These are phyloP conservation scores for Malus sieversii DNA, from an alignment of 306 rosid species.

Conservation along the genomic window DNA sequence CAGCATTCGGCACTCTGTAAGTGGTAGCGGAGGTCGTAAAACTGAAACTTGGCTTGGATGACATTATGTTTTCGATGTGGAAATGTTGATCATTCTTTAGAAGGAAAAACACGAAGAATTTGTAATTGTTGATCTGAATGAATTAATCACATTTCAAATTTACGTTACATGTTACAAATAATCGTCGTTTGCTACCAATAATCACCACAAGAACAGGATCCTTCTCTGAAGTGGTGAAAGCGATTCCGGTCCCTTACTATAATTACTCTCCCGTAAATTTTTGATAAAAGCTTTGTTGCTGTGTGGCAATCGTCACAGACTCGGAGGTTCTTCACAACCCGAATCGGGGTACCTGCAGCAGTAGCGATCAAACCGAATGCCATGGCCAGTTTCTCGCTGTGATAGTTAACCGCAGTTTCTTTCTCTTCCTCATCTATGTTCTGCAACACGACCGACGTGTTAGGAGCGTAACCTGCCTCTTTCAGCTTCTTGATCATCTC, in stretches of 20 bases:
- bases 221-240: slow-evolving; percentile 59
- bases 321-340: slow-evolving; percentile 57
- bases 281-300: slow-evolving; percentile 54
- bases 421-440: slow-evolving; percentile 52
- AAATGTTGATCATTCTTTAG: background rate
- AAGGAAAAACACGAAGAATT: background rate
- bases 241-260: slow-evolving; percentile 59
- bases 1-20: slow-evolving; percentile 86
- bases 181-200: slow-evolving; percentile 24
- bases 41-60: slow-evolving; percentile 96
- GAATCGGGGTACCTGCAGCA: slow-evolving; percentile 39
- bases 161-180: background rate
- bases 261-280: slow-evolving; percentile 48
- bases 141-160: background rate
- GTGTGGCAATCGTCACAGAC: slow-evolving; percentile 60
- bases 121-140: background rate
- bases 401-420: slow-evolving; percentile 42
- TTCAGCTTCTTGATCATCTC: slow-evolving; percentile 47
- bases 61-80: background rate
- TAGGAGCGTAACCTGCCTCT: slow-evolving; percentile 44
- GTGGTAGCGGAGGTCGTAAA: slow-evolving; percentile 71
- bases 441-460: slow-evolving; percentile 39
- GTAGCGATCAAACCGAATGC: slow-evolving; percentile 66
- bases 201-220: slow-evolving; percentile 51
- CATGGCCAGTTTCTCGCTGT: slow-evolving; percentile 63